Evolutionary conservation across 2,329 filamentous ascomycete genomes (phyloP).

Genomic region (Lasiodiplodia gonubiensis): DNA sequence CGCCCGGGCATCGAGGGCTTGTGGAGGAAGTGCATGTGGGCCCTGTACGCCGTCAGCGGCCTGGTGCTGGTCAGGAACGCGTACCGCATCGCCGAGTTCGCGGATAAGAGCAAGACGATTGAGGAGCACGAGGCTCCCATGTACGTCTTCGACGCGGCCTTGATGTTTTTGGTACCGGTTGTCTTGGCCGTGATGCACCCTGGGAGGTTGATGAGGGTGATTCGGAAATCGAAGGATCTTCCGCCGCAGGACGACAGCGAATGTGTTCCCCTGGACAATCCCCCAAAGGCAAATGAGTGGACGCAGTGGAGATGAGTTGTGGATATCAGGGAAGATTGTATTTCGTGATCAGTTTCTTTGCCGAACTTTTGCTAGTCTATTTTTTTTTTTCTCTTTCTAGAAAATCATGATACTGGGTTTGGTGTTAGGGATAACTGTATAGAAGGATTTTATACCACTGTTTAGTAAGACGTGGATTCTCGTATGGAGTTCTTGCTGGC

Average conservation of each 20-base stretch:
- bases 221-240: neutral
- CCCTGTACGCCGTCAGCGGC: slow-evolving; percentile 51
- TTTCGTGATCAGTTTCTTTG: neutral
- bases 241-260: neutral
- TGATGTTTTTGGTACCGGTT: slow-evolving; percentile 52
- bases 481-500: no score
- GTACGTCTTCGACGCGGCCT: slow-evolving; percentile 55
- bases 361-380: no score
- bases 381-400: neutral
- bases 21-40: slow-evolving; percentile 45
- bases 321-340: neutral
- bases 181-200: slow-evolving; percentile 49
- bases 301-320: neutral
- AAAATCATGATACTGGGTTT: no score
- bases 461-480: no score
- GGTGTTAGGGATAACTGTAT: no score
- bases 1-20: neutral
- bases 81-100: slow-evolving; percentile 57
- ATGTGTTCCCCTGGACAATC: neutral
- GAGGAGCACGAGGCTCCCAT: slow-evolving; percentile 54
- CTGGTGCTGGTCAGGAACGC: slow-evolving; percentile 57
- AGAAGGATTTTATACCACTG: no score
- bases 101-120: slow-evolving; percentile 49
- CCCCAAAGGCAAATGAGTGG: neutral
- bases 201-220: slow-evolving; percentile 33